Percentiles rank a stretch among this genome's conserved stretches.
These are phyloP conservation scores for Globisporangium heterothallicum DNA, from an alignment of 352 stramenopile genomes.

Conservation along the genomic window DNA sequence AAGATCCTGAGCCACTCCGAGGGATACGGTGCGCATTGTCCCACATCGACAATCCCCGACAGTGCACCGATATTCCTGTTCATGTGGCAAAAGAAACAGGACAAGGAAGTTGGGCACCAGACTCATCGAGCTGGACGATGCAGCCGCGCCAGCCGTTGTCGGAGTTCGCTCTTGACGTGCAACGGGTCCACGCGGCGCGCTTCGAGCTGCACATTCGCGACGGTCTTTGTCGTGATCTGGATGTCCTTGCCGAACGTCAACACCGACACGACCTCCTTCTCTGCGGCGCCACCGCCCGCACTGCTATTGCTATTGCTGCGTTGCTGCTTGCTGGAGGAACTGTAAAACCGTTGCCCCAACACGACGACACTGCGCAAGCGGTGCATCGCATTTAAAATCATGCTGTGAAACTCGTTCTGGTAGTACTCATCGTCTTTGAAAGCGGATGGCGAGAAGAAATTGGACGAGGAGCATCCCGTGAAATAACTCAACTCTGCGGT, in stretches of 20 bases:
- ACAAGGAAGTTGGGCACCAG: too few relatives aligned
- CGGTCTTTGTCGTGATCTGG: conserved; percentile 45
- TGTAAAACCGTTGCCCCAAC: conserved; percentile 65
- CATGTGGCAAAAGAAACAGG: too few relatives aligned
- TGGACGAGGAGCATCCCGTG: conserved; percentile 20
- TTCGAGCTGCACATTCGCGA: conserved; percentile 51
- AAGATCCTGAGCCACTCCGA: too few relatives aligned
- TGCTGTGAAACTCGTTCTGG: conserved; percentile 51
- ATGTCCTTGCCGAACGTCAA: conserved; percentile 66
- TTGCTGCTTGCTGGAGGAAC: conserved; percentile 1
- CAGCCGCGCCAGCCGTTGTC: conserved; percentile 16
- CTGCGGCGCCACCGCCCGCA: neutral
- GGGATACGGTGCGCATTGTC: too few relatives aligned
- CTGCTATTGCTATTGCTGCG: neutral
- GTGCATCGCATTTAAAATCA: conserved; percentile 29
- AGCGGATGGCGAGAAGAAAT: conserved; percentile 27
- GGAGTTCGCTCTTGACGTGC: conserved; percentile 42
- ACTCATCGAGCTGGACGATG: neutral
- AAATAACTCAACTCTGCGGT: conserved; percentile 56
- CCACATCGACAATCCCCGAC: too few relatives aligned
- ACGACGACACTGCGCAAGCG: conserved; percentile 31
- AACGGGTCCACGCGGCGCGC: conserved; percentile 51
- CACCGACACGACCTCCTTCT: conserved; percentile 33
- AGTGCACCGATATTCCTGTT: too few relatives aligned
- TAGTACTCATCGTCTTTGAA: conserved; percentile 44